Percentiles rank a stretch among this genome's conserved stretches.
These are phyloP conservation scores for Ichthyophthirius multifiliis DNA, from an alignment of 169 alveolate genomes.

Conservation along the genomic window DNA sequence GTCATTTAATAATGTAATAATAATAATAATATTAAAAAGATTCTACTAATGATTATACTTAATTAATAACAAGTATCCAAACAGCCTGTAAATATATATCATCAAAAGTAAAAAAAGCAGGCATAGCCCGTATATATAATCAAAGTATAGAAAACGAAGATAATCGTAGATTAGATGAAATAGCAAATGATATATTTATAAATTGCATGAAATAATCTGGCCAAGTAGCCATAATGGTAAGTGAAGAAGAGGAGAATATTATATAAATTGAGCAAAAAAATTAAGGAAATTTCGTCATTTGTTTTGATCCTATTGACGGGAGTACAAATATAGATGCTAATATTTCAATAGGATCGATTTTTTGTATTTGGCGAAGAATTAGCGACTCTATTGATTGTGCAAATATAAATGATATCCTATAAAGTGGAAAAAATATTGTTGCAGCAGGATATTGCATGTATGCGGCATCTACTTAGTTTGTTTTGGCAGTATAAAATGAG, in stretches of 20 bases:
- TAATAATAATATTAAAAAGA: constrained; percentile 17
- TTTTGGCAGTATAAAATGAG: constrained; percentile 44
- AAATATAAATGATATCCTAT: not conserved
- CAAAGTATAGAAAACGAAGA: constrained; percentile 53
- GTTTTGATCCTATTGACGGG: constrained; percentile 89
- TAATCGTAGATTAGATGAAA: constrained; percentile 66
- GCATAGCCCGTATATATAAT: constrained; percentile 30
- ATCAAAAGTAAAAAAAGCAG: constrained; percentile 37
- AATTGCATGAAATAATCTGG: constrained; percentile 50
- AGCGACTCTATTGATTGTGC: not conserved
- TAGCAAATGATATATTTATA: constrained; percentile 62
- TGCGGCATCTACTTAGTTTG: constrained; percentile 63
- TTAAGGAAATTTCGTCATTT: constrained; percentile 53
- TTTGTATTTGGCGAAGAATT: constrained; percentile 67
- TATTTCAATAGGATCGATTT: constrained; percentile 83
- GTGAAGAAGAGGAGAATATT: constrained; percentile 49
- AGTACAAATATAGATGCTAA: constrained; percentile 80
- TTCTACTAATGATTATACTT: constrained; percentile 35
- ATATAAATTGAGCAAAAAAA: not conserved
- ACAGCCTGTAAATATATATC: constrained; percentile 45
- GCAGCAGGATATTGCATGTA: constrained; percentile 75
- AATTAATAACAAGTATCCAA: constrained; percentile 23
- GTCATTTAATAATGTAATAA: too few species aligned
- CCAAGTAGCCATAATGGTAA: constrained; percentile 62
- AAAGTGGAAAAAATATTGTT: constrained; percentile 59